These are phyloP conservation scores for Fusarium sp. DNA, from an alignment of 2,329 filamentous ascomycete genomes.

Conservation along the genomic window DNA sequence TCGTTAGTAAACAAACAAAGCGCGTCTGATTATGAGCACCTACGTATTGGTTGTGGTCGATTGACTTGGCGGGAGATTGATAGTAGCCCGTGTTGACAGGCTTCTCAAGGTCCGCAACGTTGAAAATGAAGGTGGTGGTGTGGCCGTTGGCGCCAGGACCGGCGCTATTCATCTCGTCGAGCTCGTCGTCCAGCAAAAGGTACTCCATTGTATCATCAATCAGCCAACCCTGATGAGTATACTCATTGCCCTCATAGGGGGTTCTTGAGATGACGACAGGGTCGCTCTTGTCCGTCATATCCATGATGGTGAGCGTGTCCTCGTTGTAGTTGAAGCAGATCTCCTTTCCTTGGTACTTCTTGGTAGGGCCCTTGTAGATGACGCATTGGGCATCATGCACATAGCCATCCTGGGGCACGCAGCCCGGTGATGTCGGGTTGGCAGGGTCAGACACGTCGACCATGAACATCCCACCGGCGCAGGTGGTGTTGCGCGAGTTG, in stretches of 20 bases:
- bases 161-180: conserved; percentile 63
- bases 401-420: conserved; percentile 65
- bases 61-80: conserved; percentile 43
- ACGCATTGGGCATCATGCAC: conserved; percentile 69
- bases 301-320: conserved; percentile 59
- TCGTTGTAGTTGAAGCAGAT: conserved; percentile 68
- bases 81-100: conserved; percentile 60
- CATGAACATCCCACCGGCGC: conserved; percentile 56
- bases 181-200: conserved; percentile 67
- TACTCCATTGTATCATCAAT: conserved; percentile 59
- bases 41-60: conserved; percentile 66
- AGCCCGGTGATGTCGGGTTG: conserved; percentile 48
- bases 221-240: conserved; percentile 71
- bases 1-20: too few relatives aligned
- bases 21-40: conserved; percentile 37
- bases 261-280: too few relatives aligned
- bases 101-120: conserved; percentile 58
- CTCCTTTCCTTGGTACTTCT: conserved; percentile 57
- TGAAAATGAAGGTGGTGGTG: conserved; percentile 67
- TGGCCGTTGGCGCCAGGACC: conserved; percentile 56
- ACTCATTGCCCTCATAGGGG: conserved; percentile 46
- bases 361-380: conserved; percentile 66
- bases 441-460: conserved; percentile 67
- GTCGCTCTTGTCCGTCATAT: not conserved
- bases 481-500: too few relatives aligned